Percentiles rank a stretch among this genome's conserved stretches.
Conservation (phyloP, 176 grass and related monocot genomes). For the Oryza meridionalis region DNA sequence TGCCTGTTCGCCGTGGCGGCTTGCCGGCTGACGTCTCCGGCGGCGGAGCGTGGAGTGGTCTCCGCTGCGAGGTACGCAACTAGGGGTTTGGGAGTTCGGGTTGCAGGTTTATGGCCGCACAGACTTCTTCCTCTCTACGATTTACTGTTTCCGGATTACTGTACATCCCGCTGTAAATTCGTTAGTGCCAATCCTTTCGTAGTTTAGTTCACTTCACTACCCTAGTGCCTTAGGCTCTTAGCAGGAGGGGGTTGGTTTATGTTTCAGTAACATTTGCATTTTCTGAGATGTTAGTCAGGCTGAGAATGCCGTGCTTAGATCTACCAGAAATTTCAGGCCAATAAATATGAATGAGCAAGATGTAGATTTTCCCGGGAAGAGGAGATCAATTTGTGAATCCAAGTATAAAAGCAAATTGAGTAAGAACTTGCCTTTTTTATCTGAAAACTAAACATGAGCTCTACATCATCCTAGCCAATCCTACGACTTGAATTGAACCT, state of each 20-base stretch:
- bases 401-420: background rate
- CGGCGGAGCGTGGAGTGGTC: too few species aligned
- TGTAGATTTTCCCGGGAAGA: background rate
- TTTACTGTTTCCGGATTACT: background rate
- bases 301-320: background rate
- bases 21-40: too few species aligned
- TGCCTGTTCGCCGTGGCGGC: too few species aligned
- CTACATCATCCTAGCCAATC: too few species aligned
- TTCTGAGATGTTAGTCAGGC: background rate
- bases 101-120: too few species aligned
- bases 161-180: constrained; percentile 21
- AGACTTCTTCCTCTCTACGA: background rate
- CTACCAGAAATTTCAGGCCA: too few species aligned
- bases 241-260: background rate
- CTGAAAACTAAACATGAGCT: too few species aligned
- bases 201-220: background rate
- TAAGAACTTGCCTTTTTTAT: background rate
- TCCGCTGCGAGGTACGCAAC: too few species aligned
- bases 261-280: background rate
- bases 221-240: too few species aligned
- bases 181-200: background rate
- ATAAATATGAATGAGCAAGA: too few species aligned
- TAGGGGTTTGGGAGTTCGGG: too few species aligned
- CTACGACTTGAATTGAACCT: too few species aligned
- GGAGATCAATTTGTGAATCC: background rate